Percentiles rank a stretch among this genome's conserved stretches.
phyloP scores from a whole-genome alignment of 176 grass and related monocot species.

The Bothriochloa decipiens region DNA sequence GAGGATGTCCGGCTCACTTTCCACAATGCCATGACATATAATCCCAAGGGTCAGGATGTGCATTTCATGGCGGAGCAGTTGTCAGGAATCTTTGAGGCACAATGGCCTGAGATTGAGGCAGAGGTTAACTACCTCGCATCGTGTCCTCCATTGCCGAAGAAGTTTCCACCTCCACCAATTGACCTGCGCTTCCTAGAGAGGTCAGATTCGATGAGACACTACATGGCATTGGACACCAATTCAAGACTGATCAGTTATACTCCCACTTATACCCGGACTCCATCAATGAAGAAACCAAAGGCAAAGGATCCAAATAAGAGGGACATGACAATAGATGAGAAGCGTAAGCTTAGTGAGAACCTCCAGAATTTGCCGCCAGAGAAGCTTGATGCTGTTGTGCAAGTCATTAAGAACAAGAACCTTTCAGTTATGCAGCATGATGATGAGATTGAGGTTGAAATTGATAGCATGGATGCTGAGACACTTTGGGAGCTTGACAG shows the following conservation, averaged over 20 bases:
- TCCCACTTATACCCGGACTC: slow-evolving; percentile 53
- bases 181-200: slow-evolving; percentile 69
- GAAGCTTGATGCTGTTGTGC: slow-evolving; percentile 82
- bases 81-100: slow-evolving; percentile 67
- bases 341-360: slow-evolving; percentile 86
- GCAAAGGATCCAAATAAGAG: slow-evolving; percentile 95
- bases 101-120: slow-evolving; percentile 77
- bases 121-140: slow-evolving; percentile 69
- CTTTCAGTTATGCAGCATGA: slow-evolving; percentile 83
- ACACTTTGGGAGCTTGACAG: slow-evolving; percentile 98
- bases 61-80: slow-evolving; percentile 95
- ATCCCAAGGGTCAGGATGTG: slow-evolving; percentile 90
- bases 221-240: slow-evolving; percentile 52
- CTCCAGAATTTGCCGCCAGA: slow-evolving; percentile 85
- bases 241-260: slow-evolving; percentile 56
- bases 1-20: slow-evolving; percentile 89
- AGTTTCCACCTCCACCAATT: slow-evolving; percentile 58
- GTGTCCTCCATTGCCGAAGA: slow-evolving; percentile 56
- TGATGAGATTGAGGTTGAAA: slow-evolving; percentile 99
- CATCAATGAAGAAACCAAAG: slow-evolving; percentile 89
- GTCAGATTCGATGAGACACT: slow-evolving; percentile 62
- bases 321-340: slow-evolving; percentile 98
- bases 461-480: slow-evolving; percentile 95
- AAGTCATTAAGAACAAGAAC: slow-evolving; percentile 95
- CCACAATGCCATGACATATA: slow-evolving; percentile 95